Conservation (phyloP, 2,329 filamentous ascomycete genomes). For the Thelonectria blattea region DNA sequence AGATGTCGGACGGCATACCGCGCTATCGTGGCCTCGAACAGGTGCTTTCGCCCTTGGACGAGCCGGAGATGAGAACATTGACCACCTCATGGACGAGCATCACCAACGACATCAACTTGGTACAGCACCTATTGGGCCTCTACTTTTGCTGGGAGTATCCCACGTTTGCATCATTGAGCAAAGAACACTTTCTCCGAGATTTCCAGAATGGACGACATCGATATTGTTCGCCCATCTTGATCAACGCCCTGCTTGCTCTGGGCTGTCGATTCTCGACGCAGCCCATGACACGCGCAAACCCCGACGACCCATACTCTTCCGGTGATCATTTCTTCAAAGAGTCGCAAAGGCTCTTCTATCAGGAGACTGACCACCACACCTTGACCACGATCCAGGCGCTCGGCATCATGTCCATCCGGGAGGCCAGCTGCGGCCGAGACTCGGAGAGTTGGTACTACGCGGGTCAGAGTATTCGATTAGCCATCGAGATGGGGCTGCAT, state of each 20-base stretch:
- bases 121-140: slow-evolving; percentile 67
- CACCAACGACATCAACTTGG: slow-evolving; percentile 62
- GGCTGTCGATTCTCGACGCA: slow-evolving; percentile 73
- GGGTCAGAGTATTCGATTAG: slow-evolving; percentile 74
- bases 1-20: slow-evolving; percentile 39
- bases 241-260: slow-evolving; percentile 69
- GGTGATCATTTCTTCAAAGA: slow-evolving; percentile 80
- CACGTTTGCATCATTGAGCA: slow-evolving; percentile 74
- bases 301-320: slow-evolving; percentile 66
- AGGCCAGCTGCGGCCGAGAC: slow-evolving; percentile 75
- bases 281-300: slow-evolving; percentile 66
- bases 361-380: slow-evolving; percentile 63
- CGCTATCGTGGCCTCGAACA: slow-evolving; percentile 53
- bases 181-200: slow-evolving; percentile 72
- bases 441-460: slow-evolving; percentile 76
- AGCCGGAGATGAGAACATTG: slow-evolving; percentile 51
- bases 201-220: slow-evolving; percentile 65
- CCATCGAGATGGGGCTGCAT: slow-evolving; percentile 74
- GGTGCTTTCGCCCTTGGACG: slow-evolving; percentile 53
- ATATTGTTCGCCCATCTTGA: slow-evolving; percentile 71
- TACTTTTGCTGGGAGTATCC: slow-evolving; percentile 82
- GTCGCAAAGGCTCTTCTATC: slow-evolving; percentile 64
- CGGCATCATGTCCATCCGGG: slow-evolving; percentile 76
- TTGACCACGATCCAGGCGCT: slow-evolving; percentile 77
- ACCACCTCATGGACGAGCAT: slow-evolving; percentile 65